Percentiles rank a stretch among this genome's conserved stretches.
Evolutionary conservation across 768 basidiomycete species (phyloP).

Genomic region (Boletus insuetus): DNA sequence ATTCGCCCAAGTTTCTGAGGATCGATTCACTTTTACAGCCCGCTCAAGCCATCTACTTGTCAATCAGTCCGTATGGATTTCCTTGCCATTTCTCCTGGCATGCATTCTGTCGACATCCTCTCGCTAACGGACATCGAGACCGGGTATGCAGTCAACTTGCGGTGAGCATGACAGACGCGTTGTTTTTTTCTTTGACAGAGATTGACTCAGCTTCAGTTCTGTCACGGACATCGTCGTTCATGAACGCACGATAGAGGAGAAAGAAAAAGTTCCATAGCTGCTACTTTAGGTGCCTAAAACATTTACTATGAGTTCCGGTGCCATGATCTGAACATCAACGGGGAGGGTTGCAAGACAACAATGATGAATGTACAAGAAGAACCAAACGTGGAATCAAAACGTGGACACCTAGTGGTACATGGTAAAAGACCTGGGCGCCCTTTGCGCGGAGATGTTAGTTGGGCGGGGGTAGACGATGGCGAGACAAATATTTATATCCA

Average conservation of each 20-base stretch:
- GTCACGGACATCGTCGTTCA: slow-evolving; percentile 77
- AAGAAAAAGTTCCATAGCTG: slow-evolving; percentile 8
- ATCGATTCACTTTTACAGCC: slow-evolving; percentile 41
- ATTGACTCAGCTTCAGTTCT: slow-evolving; percentile 43
- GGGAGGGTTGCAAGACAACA: slow-evolving; percentile 12
- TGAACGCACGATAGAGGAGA: slow-evolving; percentile 34
- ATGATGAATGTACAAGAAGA: slow-evolving; percentile 25
- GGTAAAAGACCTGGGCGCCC: slow-evolving; percentile 9
- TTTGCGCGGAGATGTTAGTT: slow-evolving; percentile 2
- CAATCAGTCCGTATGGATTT: slow-evolving; percentile 88
- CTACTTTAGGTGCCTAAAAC: slow-evolving; percentile 12
- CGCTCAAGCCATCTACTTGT: slow-evolving; percentile 75
- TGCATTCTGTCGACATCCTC: slow-evolving; percentile 71
- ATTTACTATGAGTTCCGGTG: slow-evolving; percentile 4
- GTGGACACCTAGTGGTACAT: slow-evolving; percentile 22
- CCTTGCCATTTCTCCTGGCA: slow-evolving; percentile 73
- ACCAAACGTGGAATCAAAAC: slow-evolving; percentile 6
- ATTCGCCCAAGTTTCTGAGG: neutral
- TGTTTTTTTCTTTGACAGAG: neutral
- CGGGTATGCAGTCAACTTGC: slow-evolving; percentile 67
- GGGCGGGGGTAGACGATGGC: neutral
- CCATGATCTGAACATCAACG: slow-evolving; percentile 1
- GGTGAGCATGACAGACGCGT: slow-evolving; percentile 40
- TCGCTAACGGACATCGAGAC: slow-evolving; percentile 75
- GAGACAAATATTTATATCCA: slow-evolving; percentile 51